Percentiles rank a stretch among this genome's conserved stretches.
Conservation (phyloP, 2,329 filamentous ascomycete genomes). For the Ophiostoma perfectum region DNA sequence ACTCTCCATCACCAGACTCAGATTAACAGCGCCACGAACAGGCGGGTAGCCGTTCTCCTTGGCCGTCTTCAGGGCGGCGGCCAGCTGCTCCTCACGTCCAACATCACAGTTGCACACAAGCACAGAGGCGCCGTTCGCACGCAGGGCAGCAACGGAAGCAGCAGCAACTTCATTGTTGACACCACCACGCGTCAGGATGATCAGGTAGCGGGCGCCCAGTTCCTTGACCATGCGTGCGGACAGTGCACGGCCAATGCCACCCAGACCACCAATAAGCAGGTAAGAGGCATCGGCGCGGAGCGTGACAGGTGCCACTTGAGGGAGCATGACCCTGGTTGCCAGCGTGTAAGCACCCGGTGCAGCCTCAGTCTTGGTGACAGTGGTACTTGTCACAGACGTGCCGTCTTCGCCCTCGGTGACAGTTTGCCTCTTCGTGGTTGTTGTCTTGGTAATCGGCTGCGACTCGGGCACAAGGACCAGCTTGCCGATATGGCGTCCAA, state of each 20-base stretch:
- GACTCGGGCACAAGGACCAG: conserved; percentile 23
- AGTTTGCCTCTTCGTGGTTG: not conserved
- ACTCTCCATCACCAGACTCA: conserved; percentile 26
- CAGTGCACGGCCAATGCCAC: conserved; percentile 30
- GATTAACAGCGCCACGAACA: conserved; percentile 25
- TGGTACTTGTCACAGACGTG: conserved; percentile 11
- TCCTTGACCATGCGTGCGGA: conserved; percentile 29
- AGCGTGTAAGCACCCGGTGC: conserved; percentile 8
- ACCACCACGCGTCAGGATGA: conserved; percentile 25
- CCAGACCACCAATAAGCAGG: conserved; percentile 31
- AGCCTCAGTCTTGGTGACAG: conserved; percentile 1
- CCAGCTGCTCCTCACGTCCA: conserved; percentile 21
- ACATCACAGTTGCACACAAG: conserved; percentile 25
- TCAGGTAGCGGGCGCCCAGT: conserved; percentile 23
- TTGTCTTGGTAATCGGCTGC: conserved; percentile 16
- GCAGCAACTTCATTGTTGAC: conserved; percentile 18
- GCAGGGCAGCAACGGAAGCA: conserved; percentile 20
- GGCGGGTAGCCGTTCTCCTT: conserved; percentile 21
- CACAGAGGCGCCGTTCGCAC: conserved; percentile 17
- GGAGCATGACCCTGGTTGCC: conserved; percentile 21
- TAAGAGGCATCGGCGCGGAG: conserved; percentile 26
- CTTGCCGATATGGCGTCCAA: conserved; percentile 39
- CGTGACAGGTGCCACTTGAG: conserved; percentile 5
- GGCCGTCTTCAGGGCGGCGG: conserved; percentile 18
- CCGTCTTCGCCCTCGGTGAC: conserved; percentile 4